Base-by-base conservation (phyloP, 2,329 filamentous ascomycete genomes). In the Sporothrix pallida region DNA sequence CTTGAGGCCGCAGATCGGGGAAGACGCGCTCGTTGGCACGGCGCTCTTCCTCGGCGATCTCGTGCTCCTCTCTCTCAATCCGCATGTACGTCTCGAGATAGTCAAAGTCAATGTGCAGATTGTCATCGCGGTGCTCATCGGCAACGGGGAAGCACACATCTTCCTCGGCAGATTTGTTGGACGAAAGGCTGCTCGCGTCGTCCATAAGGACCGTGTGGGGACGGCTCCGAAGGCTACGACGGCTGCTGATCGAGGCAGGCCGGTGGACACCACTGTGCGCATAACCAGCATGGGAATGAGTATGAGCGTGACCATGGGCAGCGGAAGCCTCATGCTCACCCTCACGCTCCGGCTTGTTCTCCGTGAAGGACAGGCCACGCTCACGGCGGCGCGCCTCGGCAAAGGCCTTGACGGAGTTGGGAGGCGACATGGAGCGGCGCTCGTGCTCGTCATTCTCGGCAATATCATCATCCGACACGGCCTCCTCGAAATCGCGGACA, bases 371-470 rank as follows among this genome's bases (percentile, higher is more conserved):
- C 79, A 87, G 80, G 74, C 90, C 93, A 60, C 95, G 92, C 80
- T 95, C 93, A 74, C 95, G 91, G 74, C 94, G 93, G 70, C 94
- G 92, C 72, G 93, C 93, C 79, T 96, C 93, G 20, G 96, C 96
- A 82, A 99, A 99, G 3, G 96, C 96, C 81, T 98, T 97, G 70
- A 99, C 94, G 0, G 96, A 99, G 82, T 98, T 99, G 8, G 96
- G 96, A 12, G 95, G 95, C 6, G 96, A 98, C 1, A 89, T 85
- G 0, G 93, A 94, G 72, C 93, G 88, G 67, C 88, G 89, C 26
- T 80, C 80, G 7, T 83, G 83, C n/a, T 86, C 86, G 6, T 81
- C 76, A 7, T 81, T 76, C 26, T 83, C 83, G 15, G 83, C 84
- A 77, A 83, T 86, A 58, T 93, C 91, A 71, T 97, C 95, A 77